A percentile compares a stretch with the other conserved stretches of the same genome.
phyloP scores from a whole-genome alignment of 768 basidiomycete genomes.

The Amanita molliuscula region DNA sequence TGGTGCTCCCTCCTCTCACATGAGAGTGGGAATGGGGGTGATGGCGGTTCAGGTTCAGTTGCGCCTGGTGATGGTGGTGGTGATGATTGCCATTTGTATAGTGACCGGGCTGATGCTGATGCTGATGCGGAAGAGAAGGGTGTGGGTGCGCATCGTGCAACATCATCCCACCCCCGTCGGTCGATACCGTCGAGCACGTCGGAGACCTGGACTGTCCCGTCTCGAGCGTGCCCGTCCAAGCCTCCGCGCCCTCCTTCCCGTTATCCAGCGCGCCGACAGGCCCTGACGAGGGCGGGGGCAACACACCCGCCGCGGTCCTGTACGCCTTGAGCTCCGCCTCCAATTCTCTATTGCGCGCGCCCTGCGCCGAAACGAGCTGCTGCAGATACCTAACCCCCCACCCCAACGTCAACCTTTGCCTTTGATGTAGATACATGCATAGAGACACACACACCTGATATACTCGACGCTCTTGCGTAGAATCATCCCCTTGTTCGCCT shows the following conservation, averaged over 20 bases:
- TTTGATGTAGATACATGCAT: slow-evolving; percentile 2
- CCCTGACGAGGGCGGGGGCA: slow-evolving; percentile 10
- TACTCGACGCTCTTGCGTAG: slow-evolving; percentile 75
- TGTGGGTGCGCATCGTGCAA: slow-evolving; percentile 11
- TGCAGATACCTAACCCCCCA: slow-evolving; percentile 53
- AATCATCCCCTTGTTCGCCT: slow-evolving; percentile 95
- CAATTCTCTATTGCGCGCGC: slow-evolving; percentile 67
- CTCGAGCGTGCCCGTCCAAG: slow-evolving; percentile 6
- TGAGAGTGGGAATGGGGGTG: neutral
- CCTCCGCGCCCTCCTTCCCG: neutral
- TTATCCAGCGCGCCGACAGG: neutral
- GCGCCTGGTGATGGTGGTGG: neutral
- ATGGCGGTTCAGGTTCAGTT: neutral
- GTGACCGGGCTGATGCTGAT: neutral
- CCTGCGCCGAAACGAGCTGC: slow-evolving; percentile 75
- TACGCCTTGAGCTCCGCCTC: slow-evolving; percentile 56
- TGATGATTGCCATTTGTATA: neutral
- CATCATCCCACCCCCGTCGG: slow-evolving; percentile 11
- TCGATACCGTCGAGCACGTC: neutral
- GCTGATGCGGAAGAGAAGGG: neutral
- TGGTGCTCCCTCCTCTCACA: neutral
- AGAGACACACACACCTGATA: slow-evolving; percentile 28
- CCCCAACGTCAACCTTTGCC: no score
- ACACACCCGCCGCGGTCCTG: slow-evolving; percentile 18
- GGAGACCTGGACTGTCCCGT: neutral